Percentiles rank a stretch among this genome's conserved stretches.
These are phyloP conservation scores for Parmelia sp. DNA, from an alignment of 495 filamentous ascomycete genomes.

Conservation along the genomic window DNA sequence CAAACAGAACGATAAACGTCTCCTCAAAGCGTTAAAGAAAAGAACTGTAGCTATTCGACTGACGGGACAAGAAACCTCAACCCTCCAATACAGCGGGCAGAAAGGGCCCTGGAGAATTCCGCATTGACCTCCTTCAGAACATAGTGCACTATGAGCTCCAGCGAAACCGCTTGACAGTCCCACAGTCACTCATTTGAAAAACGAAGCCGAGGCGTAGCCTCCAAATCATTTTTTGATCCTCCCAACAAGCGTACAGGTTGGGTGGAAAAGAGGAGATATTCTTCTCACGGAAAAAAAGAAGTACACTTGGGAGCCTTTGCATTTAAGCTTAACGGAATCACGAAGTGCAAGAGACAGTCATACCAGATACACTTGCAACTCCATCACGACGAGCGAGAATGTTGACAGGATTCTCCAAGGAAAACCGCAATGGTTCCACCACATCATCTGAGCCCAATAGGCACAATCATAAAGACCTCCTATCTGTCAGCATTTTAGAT, in stretches of 20 bases:
- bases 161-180: neutral
- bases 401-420: conserved; percentile 5
- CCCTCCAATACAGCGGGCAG: neutral
- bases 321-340: neutral
- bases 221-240: neutral
- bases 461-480: neutral
- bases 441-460: neutral
- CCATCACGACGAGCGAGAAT: conserved; percentile 6
- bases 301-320: neutral
- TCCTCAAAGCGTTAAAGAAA: neutral
- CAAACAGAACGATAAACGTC: neutral
- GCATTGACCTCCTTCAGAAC: neutral
- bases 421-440: conserved; percentile 4
- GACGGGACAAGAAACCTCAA: neutral
- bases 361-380: neutral
- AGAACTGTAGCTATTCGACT: neutral
- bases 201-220: neutral
- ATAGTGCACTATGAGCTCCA: neutral
- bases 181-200: neutral
- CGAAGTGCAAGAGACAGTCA: neutral
- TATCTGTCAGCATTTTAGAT: conserved; percentile 30
- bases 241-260: neutral
- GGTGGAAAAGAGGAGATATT: neutral
- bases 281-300: neutral
- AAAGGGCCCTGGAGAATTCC: neutral